Base-by-base conservation (phyloP, 1,284 basidiomycete species). In the Apiotrichum mycotoxinovorans region DNA sequence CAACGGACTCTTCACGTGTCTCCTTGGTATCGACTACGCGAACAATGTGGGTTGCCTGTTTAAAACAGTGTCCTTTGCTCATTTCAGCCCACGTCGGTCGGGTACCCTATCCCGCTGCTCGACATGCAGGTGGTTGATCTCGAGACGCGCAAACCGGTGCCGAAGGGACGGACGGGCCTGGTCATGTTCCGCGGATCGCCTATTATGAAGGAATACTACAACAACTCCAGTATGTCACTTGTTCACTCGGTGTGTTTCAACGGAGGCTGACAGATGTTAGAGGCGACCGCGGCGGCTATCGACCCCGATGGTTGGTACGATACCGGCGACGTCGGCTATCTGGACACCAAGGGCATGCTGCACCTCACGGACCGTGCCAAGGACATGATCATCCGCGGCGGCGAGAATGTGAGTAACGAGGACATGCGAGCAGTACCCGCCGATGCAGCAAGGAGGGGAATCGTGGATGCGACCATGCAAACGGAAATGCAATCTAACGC, bases 241-340 rank as follows among this genome's bases (percentile, higher is more conserved):
- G 51, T 51, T 18, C 5, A 15, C 52, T n/a, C 27, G 40, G 22
- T 15, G 15, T 33, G 8, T 17, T 7, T 11, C 9, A 7, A 14
- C 57, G 45, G 47, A 55, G 23, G 58, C 58, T n/a, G n/a, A n/a
- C n/a, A n/a, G n/a, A n/a, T n/a, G n/a, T n/a, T n/a, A n/a, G n/a
- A 62, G n/a, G 61, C 61, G 15, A 62, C 61, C 4, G 45, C 44
- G n/a, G 46, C 45, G 30, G 35, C 48, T 12, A 18, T 59, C 25
- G 70, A 72, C 54, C 20, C 26, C 7, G 69, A 73, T 27, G 72
- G 73, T n/a, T 75, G 73, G 73, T 56, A 74, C 14, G 68, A 73
- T 58, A 71, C 73, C 2, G 73, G 73, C 11, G 73, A 75, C 65
- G 60, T 64, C 1, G 73, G 63, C 4, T 66, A 52, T 46, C 40